Percentiles rank a stretch among this genome's conserved stretches.
These are phyloP conservation scores for Cordyceps militaris DNA, from an alignment of 2,329 filamentous ascomycete genomes.

Conservation along the genomic window DNA sequence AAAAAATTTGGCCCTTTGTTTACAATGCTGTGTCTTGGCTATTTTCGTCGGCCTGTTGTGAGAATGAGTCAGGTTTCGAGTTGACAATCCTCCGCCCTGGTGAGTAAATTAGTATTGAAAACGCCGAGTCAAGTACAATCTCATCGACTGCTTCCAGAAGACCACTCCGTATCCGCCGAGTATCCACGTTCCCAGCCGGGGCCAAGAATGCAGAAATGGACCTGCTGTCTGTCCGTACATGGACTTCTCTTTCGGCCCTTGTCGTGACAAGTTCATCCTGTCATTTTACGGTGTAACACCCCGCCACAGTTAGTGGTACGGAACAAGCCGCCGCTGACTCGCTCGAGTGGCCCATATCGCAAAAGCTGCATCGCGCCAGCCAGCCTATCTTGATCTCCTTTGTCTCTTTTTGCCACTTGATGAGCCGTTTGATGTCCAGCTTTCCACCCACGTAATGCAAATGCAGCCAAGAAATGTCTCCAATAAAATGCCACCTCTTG, in stretches of 20 bases:
- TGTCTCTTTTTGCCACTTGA: not conserved
- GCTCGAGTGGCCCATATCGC: not conserved
- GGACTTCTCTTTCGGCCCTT: not conserved
- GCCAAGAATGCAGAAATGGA: not conserved
- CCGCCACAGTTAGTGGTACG: not conserved
- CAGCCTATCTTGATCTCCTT: not conserved
- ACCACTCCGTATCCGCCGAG: not conserved
- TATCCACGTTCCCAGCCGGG: not conserved
- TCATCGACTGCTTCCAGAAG: not conserved
- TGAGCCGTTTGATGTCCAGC: not conserved
- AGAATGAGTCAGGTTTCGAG: no score
- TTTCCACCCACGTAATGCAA: not conserved
- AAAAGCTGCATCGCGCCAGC: not conserved
- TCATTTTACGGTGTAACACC: not conserved
- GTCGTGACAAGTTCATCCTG: not conserved
- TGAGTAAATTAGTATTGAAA: no score
- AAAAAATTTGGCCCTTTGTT: no score
- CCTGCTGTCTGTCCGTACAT: not conserved
- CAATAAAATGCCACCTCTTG: no score
- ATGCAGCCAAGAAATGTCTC: not conserved
- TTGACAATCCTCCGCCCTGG: no score
- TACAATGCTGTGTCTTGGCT: no score
- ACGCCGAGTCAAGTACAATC: no score
- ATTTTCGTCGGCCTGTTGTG: no score
- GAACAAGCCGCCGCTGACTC: slow-evolving; percentile 1